Evolutionary conservation across 2,329 filamentous ascomycete species (phyloP), one percentile per base, ranked within the genome.

Genomic region (Helicocarpus griseus): DNA sequence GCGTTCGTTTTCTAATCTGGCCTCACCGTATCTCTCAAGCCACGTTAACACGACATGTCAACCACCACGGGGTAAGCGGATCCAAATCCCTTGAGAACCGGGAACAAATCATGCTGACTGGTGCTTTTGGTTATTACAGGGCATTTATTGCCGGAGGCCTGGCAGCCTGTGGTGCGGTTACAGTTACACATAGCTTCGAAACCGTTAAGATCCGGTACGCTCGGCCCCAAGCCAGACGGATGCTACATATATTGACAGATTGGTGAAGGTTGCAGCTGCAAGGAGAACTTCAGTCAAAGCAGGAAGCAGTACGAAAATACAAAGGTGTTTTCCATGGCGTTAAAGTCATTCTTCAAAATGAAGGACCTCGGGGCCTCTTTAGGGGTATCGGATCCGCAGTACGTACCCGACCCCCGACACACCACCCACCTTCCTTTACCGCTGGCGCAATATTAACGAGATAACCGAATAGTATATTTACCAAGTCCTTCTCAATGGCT

Each of bases 111-210:
- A 17, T 43, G n/a, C 54, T 38, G n/a, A 51, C 58, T 60, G 41
- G 60, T 41, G 13, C 8, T 14, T 2, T 13, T 43, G n/a, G 24
- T 35, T 43, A 49, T 49, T 43, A 49, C 49, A 81, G 90, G 60
- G 88, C 89, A 56, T 98, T 98, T 76, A 82, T 97, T 63, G 91
- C 93, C 52, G 93, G 93, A 67, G 93, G 93, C 67, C 87, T 98
- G 65, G 93, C 93, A 66, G 93, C 93, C 58, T 97, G 91, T 73
- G 93, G 93, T 65, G 93, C 93, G 58, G 93, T 98, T 53, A 97
- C 91, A 38, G 90, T 94, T 58, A 97, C 93, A 48, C 93, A 98
- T 72, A 90, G 90, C 52, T 97, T 97, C 74, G 93, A 98, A 73
- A 97, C 91, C 11, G 89, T 98, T 68, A 98, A 98, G 80, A 97